phyloP scores from a whole-genome alignment of 306 rosid species.

The Vigna angularis region DNA sequence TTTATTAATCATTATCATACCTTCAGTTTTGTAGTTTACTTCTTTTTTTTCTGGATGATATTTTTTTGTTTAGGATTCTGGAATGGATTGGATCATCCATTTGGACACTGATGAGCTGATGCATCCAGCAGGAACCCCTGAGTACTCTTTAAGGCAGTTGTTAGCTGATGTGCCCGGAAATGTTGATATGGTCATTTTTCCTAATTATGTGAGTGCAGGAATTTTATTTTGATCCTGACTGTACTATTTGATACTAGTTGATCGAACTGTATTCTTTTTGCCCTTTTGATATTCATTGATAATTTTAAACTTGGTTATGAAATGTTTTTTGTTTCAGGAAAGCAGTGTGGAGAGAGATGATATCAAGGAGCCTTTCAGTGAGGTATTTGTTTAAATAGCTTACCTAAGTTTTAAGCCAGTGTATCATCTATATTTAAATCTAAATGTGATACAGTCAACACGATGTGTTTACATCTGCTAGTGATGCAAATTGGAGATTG shows the following conservation, averaged over 20 bases:
- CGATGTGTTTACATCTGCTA: no score
- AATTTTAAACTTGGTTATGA: constrained; percentile 36
- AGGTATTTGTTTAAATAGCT: constrained; percentile 60
- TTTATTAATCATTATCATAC: constrained; percentile 15
- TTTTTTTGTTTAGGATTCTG: constrained; percentile 60
- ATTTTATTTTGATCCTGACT: constrained; percentile 29
- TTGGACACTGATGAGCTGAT: constrained; percentile 94
- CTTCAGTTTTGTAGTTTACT: constrained; percentile 20
- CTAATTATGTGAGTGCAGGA: constrained; percentile 83
- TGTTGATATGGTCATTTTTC: constrained; percentile 92
- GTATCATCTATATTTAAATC: no score
- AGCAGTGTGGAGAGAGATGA: constrained; percentile 92
- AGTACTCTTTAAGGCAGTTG: constrained; percentile 88
- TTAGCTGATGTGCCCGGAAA: constrained; percentile 84
- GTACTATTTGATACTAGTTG: constrained; percentile 17
- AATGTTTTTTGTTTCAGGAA: constrained; percentile 67
- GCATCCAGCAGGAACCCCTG: constrained; percentile 73
- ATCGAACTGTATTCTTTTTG: constrained; percentile 33
- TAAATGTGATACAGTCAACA: no score
- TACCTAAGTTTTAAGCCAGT: not conserved
- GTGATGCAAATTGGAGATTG: no score
- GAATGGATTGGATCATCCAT: constrained; percentile 98
- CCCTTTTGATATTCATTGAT: constrained; percentile 28
- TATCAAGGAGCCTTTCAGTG: constrained; percentile 93
- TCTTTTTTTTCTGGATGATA: constrained; percentile 20